phyloP scores from a whole-genome alignment of 495 filamentous ascomycete genomes.

The Astrothelium subdiscretum region DNA sequence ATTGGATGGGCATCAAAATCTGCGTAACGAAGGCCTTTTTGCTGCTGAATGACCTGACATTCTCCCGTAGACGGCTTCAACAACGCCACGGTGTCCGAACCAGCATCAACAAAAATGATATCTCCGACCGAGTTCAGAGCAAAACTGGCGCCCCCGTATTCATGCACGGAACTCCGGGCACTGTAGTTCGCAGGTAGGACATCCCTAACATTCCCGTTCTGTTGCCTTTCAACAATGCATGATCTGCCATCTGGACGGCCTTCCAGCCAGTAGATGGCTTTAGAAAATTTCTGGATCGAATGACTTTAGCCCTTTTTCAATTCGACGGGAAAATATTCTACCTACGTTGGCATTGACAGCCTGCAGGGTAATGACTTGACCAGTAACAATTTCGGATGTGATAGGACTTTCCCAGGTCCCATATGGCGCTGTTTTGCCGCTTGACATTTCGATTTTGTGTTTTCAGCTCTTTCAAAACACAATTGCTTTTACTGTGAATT shows the following conservation, averaged over 20 bases:
- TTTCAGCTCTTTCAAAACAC: not conserved
- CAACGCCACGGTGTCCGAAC: not conserved
- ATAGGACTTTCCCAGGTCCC: conserved; percentile 1
- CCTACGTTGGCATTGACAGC: not conserved
- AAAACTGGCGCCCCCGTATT: not conserved
- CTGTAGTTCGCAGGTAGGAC: not conserved
- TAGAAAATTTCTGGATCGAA: not conserved
- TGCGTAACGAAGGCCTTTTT: not conserved
- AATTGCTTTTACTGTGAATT: too few relatives aligned
- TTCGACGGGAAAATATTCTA: not conserved
- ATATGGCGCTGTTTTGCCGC: not conserved
- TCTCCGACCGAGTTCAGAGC: not conserved
- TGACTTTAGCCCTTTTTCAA: not conserved
- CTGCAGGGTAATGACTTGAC: not conserved
- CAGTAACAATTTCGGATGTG: not conserved
- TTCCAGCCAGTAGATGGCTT: not conserved
- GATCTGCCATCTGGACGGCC: not conserved
- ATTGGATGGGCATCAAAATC: conserved; percentile 1
- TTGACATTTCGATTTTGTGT: not conserved
- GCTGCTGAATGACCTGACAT: not conserved
- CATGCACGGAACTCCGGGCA: not conserved
- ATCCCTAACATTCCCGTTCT: not conserved
- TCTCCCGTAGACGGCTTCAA: not conserved
- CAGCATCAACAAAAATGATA: not conserved
- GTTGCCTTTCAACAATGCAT: not conserved